These are phyloP conservation scores for Garcia nutans DNA, from an alignment of 345 rosid genomes.

Conservation along the genomic window DNA sequence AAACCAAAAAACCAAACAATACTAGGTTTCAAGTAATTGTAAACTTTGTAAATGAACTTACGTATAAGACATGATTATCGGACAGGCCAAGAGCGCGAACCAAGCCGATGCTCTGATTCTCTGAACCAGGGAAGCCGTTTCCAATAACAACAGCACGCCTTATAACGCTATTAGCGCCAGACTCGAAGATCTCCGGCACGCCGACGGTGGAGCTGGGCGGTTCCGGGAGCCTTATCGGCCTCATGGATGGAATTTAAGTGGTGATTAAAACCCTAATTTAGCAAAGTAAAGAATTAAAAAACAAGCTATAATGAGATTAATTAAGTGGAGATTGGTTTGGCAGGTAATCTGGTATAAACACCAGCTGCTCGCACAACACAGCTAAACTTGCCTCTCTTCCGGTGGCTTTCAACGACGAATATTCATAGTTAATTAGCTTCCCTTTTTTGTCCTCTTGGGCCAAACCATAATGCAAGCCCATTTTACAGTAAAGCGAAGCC, in stretches of 20 bases:
- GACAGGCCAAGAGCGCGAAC: slow-evolving; percentile 79
- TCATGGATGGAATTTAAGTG: slow-evolving; percentile 39
- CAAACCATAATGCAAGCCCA: too few species aligned
- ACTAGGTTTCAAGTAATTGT: background rate
- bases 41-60: slow-evolving; percentile 36
- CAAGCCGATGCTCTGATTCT: slow-evolving; percentile 88
- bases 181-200: slow-evolving; percentile 88
- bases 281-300: background rate
- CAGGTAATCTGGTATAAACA: too few species aligned
- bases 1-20: slow-evolving; percentile 1
- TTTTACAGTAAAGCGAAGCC: too few species aligned
- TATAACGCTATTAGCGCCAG: slow-evolving; percentile 65
- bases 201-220: slow-evolving; percentile 68
- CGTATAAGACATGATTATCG: slow-evolving; percentile 64
- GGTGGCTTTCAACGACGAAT: too few species aligned
- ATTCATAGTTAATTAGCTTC: too few species aligned
- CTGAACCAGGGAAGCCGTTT: slow-evolving; percentile 79
- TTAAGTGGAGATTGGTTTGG: too few species aligned
- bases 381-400: too few species aligned
- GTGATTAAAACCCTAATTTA: background rate
- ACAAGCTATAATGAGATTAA: too few species aligned
- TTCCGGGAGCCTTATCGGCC: slow-evolving; percentile 86
- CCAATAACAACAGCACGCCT: slow-evolving; percentile 93
- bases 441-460: too few species aligned
- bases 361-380: too few species aligned